Evolutionary conservation across 768 basidiomycete genomes (phyloP).

Genomic region (Boletus rex-veris): DNA sequence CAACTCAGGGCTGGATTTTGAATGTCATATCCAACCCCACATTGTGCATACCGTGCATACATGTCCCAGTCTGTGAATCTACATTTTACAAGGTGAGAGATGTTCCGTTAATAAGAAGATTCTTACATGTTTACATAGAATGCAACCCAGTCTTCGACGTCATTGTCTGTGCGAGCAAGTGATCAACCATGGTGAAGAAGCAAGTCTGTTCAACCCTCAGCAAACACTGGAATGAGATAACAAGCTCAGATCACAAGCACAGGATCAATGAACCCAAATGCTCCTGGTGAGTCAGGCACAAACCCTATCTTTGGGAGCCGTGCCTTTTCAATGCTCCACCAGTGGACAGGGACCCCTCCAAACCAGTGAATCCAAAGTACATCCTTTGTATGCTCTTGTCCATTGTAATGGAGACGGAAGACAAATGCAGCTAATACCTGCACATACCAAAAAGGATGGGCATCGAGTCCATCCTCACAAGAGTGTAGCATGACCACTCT

Average conservation of each 20-base stretch:
- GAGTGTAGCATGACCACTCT: conserved; percentile 20
- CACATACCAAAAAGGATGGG: conserved; percentile 25
- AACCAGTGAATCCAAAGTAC: conserved; percentile 43
- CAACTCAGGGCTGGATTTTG: too few relatives aligned
- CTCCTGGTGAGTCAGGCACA: conserved; percentile 25
- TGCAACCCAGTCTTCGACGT: not conserved
- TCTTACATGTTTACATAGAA: not conserved
- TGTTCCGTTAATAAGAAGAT: too few relatives aligned
- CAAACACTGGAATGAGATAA: conserved; percentile 34
- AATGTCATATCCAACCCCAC: too few relatives aligned
- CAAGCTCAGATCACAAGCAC: conserved; percentile 21
- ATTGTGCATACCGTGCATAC: not conserved
- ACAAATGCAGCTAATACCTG: conserved; percentile 22
- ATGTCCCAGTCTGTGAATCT: not conserved
- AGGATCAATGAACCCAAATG: conserved; percentile 38
- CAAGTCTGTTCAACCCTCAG: conserved; percentile 14
- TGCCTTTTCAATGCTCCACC: conserved; percentile 12
- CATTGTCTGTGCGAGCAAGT: not conserved
- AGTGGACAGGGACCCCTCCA: conserved; percentile 21
- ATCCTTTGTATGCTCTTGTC: conserved; percentile 14
- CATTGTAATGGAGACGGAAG: not conserved
- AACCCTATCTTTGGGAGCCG: conserved; percentile 31
- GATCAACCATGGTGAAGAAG: not conserved
- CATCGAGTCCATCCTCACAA: conserved; percentile 3
- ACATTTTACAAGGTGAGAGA: not conserved